phyloP scores from a whole-genome alignment of 192 early-diverging fungal species.

The Mortierella alpina region DNA sequence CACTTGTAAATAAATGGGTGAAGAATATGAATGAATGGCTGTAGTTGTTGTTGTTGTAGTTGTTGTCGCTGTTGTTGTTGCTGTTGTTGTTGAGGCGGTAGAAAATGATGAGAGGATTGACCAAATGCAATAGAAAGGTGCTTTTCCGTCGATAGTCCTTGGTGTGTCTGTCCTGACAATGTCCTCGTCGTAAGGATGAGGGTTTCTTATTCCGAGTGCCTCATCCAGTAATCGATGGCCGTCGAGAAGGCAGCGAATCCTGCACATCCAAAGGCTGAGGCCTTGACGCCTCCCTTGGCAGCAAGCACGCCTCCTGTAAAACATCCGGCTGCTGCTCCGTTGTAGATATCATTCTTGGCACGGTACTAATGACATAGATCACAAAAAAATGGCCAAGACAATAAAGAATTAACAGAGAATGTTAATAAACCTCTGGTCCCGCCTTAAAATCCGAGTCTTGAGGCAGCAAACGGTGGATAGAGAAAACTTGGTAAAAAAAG shows the following conservation, averaged over 20 bases:
- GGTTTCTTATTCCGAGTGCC: conserved; percentile 32
- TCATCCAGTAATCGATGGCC: conserved; percentile 92
- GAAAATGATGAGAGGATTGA: background rate
- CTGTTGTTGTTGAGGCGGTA: background rate
- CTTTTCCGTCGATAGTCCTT: no score
- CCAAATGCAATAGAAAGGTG: background rate
- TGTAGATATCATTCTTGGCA: conserved; percentile 95
- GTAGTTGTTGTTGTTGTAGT: no score
- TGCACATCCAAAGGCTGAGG: conserved; percentile 82
- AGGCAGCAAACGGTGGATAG: background rate
- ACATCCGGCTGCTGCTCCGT: conserved; percentile 89
- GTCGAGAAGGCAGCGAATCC: conserved; percentile 96
- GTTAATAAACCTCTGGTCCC: no score
- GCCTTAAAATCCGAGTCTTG: no score
- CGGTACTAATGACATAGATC: conserved; percentile 71
- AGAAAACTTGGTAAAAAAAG: background rate
- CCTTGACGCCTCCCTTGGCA: conserved; percentile 79
- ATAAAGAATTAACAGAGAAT: background rate
- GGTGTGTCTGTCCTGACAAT: background rate
- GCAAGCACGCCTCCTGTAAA: conserved; percentile 90
- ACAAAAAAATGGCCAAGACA: background rate
- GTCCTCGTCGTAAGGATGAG: no score
- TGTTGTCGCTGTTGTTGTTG: no score
- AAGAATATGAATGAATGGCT: background rate
- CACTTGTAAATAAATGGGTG: background rate